These are phyloP conservation scores for Sicyos baderoa DNA, from an alignment of 306 rosid genomes.

Conservation along the genomic window DNA sequence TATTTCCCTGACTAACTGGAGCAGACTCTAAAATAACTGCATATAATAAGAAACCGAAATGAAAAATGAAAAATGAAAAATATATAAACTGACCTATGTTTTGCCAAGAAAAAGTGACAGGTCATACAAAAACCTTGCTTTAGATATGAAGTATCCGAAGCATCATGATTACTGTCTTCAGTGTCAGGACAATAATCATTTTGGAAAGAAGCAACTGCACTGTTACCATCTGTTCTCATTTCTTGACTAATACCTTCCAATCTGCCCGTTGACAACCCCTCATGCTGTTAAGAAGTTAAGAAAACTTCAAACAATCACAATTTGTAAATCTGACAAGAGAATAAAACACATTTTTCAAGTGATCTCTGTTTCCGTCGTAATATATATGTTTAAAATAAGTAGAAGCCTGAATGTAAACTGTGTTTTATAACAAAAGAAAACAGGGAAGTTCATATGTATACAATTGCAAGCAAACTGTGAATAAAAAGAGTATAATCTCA, in stretches of 20 bases:
- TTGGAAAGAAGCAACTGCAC: constrained; percentile 23
- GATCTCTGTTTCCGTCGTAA: background rate
- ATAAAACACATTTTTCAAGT: background rate
- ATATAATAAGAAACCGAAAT: constrained; percentile 16
- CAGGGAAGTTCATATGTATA: constrained; percentile 1
- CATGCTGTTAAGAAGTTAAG: constrained; percentile 62
- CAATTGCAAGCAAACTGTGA: background rate
- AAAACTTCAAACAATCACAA: constrained; percentile 29
- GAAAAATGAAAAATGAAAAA: constrained; percentile 1
- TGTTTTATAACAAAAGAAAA: background rate
- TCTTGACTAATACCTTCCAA: constrained; percentile 25
- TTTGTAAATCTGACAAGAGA: background rate
- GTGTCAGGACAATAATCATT: constrained; percentile 27
- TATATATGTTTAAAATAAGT: background rate
- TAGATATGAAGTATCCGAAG: constrained; percentile 45
- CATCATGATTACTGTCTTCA: constrained; percentile 34
- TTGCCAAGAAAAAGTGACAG: constrained; percentile 11
- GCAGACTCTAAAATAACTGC: constrained; percentile 45
- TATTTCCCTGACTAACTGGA: constrained; percentile 30
- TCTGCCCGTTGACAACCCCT: constrained; percentile 39
- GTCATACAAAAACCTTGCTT: constrained; percentile 36
- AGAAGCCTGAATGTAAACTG: background rate
- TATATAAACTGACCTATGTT: constrained; percentile 10
- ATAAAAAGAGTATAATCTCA: constrained; percentile 30
- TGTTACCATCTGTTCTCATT: constrained; percentile 30